Evolutionary conservation across 176 grass and related monocot species (phyloP), one percentile per base, ranked within the genome.

Genomic region (Hsuehochloa calcarea): DNA sequence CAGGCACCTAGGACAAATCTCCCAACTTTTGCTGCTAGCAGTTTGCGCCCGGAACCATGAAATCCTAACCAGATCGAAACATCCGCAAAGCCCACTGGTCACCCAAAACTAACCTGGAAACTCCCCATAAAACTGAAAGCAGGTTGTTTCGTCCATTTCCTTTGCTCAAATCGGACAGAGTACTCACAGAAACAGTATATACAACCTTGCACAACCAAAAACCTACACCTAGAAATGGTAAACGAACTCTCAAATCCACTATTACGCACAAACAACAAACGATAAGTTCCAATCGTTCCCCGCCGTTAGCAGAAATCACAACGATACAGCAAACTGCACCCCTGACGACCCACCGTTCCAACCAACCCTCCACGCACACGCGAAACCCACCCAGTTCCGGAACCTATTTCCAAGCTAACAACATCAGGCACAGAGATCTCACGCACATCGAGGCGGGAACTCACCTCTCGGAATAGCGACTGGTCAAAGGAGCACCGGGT

Each of bases 401-500:
- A 11, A 16, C 11, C 25, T 47, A 13, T 1, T 38, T 7, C 3
- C 10, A 31, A 27, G 7, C 17, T 20, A 10, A 27, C 68, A 45
- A 13, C 44, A 2, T 2, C 4, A 41, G 65, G 26, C 16, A 35
- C 16, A 59, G 72, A 71, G 71, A 88, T 82, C 54, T 63, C 71
- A 19, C 13, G 26, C 47, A 8, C 78, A 81, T 74, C 58, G 45
- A 17, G 34, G 25, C 14, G 1, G 43, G 20, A 27, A 47, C 27
- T 23, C 4, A 91, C 89, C 85, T 91, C 85, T 29, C 82, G 80
- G 29, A 85, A 63, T 62, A 87, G 81, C 85, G 85, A 40, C 34
- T 87, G 85, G 85, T 87, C 85, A 76, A 87, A 84, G 81, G 89
- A 87, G 89, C 85, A 91, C 1, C 89, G 89, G 4, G 85, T 73